Percentiles rank a stretch among this genome's conserved stretches.
Conservation (phyloP, 1,284 basidiomycete species). For the Cryptococcus sp. region DNA sequence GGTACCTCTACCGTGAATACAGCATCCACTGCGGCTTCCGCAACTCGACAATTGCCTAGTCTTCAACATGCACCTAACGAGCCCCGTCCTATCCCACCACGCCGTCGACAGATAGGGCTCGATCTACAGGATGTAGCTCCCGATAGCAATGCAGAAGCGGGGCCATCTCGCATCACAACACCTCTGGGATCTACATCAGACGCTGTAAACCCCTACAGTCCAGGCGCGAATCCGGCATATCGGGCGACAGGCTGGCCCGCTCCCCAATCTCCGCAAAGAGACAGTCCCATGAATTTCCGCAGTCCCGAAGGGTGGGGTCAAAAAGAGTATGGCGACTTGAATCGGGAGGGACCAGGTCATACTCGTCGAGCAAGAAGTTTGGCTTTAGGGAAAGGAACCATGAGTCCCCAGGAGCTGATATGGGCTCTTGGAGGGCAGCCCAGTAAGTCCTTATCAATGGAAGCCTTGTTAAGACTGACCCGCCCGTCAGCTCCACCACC, state of each 20-base stretch:
- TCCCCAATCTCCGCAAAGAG: slow-evolving; percentile 14
- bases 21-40: slow-evolving; percentile 14
- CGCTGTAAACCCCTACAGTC: slow-evolving; percentile 26
- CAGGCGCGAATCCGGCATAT: slow-evolving; percentile 31
- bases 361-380: slow-evolving; percentile 36
- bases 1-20: slow-evolving; percentile 9
- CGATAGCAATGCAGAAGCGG: slow-evolving; percentile 29
- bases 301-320: slow-evolving; percentile 35
- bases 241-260: slow-evolving; percentile 33
- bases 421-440: slow-evolving; percentile 41
- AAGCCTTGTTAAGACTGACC: slow-evolving; percentile 1
- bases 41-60: slow-evolving; percentile 7
- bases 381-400: slow-evolving; percentile 39
- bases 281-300: slow-evolving; percentile 22
- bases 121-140: slow-evolving; percentile 9
- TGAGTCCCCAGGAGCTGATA: slow-evolving; percentile 50
- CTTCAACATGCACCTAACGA: neutral
- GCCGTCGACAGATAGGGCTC: slow-evolving; percentile 25
- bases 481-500: slow-evolving; percentile 29
- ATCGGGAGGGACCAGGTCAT: slow-evolving; percentile 22
- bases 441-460: slow-evolving; percentile 16
- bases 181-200: slow-evolving; percentile 11
- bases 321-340: slow-evolving; percentile 14
- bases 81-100: slow-evolving; percentile 5
- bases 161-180: slow-evolving; percentile 24